A percentile compares a stretch with the other conserved stretches of the same genome.
These are phyloP conservation scores for Alopecurus myosuroides DNA, from an alignment of 176 grass and related monocot genomes.

Conservation along the genomic window DNA sequence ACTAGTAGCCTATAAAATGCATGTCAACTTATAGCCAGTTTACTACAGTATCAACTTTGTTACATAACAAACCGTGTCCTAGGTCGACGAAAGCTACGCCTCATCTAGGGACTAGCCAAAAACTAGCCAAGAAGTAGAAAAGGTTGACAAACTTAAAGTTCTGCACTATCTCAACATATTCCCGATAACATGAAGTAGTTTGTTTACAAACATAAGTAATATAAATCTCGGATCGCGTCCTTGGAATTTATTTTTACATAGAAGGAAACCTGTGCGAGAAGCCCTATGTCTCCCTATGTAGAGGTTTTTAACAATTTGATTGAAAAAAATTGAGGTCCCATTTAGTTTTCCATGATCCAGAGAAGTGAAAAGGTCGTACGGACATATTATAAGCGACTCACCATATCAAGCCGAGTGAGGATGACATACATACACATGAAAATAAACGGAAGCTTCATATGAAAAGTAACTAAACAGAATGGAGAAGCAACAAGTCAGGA, in stretches of 20 bases:
- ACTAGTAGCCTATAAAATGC: not conserved
- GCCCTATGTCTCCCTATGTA: not conserved
- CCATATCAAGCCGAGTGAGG: slow-evolving; percentile 40
- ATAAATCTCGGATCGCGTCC: not conserved
- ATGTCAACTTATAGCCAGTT: not conserved
- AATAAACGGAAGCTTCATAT: not conserved
- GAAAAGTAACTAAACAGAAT: not conserved
- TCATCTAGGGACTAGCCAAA: not conserved
- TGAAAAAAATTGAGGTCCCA: not conserved
- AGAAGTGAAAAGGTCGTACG: not conserved
- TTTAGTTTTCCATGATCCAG: not conserved
- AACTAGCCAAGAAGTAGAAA: not conserved
- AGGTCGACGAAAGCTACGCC: not conserved
- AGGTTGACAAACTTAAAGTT: not conserved
- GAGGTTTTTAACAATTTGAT: slow-evolving; percentile 2
- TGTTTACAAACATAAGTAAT: not conserved
- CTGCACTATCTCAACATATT: not conserved
- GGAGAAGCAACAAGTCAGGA: slow-evolving; percentile 11
- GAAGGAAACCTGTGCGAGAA: slow-evolving; percentile 6
- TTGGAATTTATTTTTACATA: not conserved
- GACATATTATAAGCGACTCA: slow-evolving; percentile 33
- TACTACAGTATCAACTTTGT: too few species aligned
- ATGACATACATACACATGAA: not conserved
- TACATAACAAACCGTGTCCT: not conserved
- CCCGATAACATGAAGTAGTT: not conserved